Evolutionary conservation across 345 rosid genomes (phyloP).

Genomic region (Hevea brasiliensis): DNA sequence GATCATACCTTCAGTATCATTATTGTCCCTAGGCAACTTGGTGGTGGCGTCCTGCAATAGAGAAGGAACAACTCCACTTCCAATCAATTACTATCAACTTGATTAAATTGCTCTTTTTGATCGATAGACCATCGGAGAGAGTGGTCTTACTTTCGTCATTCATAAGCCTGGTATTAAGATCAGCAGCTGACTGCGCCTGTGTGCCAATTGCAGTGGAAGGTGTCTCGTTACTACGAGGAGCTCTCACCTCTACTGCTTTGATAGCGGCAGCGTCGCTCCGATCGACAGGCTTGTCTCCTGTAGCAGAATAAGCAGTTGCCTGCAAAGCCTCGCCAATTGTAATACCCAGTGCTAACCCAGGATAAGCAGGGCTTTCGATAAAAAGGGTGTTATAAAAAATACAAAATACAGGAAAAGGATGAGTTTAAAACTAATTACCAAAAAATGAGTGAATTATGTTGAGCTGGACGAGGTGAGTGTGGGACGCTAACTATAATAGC

Average conservation of each 20-base stretch:
- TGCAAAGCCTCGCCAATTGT: conserved; percentile 63
- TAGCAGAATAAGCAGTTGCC: conserved; percentile 37
- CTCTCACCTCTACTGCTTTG: conserved; percentile 53
- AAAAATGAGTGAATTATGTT: too few species aligned
- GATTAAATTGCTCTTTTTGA: conserved; percentile 9
- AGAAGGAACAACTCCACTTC: not conserved
- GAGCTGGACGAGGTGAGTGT: too few species aligned
- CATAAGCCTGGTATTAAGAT: conserved; percentile 27
- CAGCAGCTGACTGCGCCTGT: conserved; percentile 49
- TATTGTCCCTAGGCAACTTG: conserved; percentile 24
- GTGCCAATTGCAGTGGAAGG: conserved; percentile 41
- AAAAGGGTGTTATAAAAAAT: too few species aligned
- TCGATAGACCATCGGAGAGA: conserved; percentile 43
- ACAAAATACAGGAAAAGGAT: too few species aligned
- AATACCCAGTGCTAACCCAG: conserved; percentile 18
- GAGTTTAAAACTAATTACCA: too few species aligned
- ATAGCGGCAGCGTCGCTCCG: conserved; percentile 54
- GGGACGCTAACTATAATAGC: too few species aligned
- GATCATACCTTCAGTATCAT: conserved; percentile 33
- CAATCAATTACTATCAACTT: too few species aligned
- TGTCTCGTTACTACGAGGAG: conserved; percentile 22
- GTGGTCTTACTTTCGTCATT: conserved; percentile 40
- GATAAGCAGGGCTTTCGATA: too few species aligned
- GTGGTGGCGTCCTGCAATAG: conserved; percentile 28
- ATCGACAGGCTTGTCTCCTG: conserved; percentile 55